Conservation (phyloP, 495 filamentous ascomycete genomes). For the Extremus antarcticus region DNA sequence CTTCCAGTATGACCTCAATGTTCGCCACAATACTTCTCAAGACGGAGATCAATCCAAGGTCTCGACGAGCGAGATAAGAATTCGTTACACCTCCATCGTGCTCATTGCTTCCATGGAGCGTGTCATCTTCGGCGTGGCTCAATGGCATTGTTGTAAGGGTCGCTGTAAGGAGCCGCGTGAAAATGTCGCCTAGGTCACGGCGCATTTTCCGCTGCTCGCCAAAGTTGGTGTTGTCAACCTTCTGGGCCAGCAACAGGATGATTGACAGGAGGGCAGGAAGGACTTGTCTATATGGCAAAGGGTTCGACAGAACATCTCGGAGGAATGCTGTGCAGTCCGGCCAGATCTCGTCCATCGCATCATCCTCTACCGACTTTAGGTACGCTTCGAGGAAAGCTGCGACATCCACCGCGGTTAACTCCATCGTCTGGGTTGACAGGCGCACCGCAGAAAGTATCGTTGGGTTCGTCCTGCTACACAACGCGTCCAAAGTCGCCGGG, state of each 20-base stretch:
- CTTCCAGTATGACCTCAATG: conserved; percentile 73
- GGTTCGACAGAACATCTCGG: conserved; percentile 81
- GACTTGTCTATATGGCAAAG: conserved; percentile 86
- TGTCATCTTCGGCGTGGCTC: not conserved
- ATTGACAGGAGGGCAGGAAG: conserved; percentile 82
- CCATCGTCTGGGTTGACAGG: conserved; percentile 78
- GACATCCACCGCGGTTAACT: conserved; percentile 67
- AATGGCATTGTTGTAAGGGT: conserved; percentile 76
- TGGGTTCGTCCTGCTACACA: conserved; percentile 88
- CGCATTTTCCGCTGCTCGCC: conserved; percentile 92
- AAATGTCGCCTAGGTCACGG: conserved; percentile 80
- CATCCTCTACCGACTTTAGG: conserved; percentile 79
- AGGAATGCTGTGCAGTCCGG: conserved; percentile 85
- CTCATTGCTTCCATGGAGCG: not conserved
- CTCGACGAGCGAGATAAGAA: not conserved
- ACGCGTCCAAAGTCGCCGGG: conserved; percentile 92
- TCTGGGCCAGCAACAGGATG: conserved; percentile 76
- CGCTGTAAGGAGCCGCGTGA: conserved; percentile 75
- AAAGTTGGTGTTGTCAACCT: conserved; percentile 95
- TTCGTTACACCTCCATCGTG: not conserved
- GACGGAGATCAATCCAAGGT: not conserved
- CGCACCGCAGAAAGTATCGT: conserved; percentile 62
- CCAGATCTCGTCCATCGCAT: conserved; percentile 99
- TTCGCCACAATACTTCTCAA: conserved; percentile 27
- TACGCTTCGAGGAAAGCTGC: conserved; percentile 85